Conservation (phyloP, 371 early-diverging fungal genomes). For the Chytridium lagenaria region DNA sequence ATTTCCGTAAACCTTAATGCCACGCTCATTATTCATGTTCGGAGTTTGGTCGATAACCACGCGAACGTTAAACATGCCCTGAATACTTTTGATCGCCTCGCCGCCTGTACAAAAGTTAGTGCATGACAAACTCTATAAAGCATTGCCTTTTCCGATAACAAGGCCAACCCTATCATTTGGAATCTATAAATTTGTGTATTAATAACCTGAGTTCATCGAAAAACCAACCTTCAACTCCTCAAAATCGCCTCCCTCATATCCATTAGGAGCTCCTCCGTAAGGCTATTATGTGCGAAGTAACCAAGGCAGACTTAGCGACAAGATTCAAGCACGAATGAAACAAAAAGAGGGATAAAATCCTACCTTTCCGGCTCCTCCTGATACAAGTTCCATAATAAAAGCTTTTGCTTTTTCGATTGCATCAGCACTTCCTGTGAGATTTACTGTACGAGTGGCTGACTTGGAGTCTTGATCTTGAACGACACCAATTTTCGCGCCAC, state of each 20-base stretch:
- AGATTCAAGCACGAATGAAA: conserved; percentile 22
- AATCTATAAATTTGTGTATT: conserved; percentile 1
- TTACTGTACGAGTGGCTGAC: conserved; percentile 69
- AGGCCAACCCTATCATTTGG: conserved; percentile 79
- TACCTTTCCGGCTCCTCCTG: conserved; percentile 7
- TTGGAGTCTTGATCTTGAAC: conserved; percentile 67
- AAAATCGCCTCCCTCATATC: conserved; percentile 27
- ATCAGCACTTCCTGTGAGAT: conserved; percentile 71
- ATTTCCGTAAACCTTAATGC: conserved; percentile 39
- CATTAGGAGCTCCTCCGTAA: conserved; percentile 41
- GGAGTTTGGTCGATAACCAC: conserved; percentile 39
- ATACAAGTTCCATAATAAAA: conserved; percentile 82
- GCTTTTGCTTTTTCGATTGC: conserved; percentile 74
- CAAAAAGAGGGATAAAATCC: conserved; percentile 6
- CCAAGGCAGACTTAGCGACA: not conserved
- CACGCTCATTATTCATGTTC: conserved; percentile 32
- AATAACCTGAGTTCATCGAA: not conserved
- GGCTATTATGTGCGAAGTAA: no score
- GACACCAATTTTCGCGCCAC: conserved; percentile 85
- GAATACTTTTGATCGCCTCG: conserved; percentile 39
- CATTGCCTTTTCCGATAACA: conserved; percentile 75
- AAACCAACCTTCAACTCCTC: conserved; percentile 28
- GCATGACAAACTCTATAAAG: not conserved
- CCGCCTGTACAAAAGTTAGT: conserved; percentile 21
- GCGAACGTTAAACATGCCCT: conserved; percentile 32